Conservation (phyloP, 2,329 filamentous ascomycete genomes). For the Sordariomycetes sp. region DNA sequence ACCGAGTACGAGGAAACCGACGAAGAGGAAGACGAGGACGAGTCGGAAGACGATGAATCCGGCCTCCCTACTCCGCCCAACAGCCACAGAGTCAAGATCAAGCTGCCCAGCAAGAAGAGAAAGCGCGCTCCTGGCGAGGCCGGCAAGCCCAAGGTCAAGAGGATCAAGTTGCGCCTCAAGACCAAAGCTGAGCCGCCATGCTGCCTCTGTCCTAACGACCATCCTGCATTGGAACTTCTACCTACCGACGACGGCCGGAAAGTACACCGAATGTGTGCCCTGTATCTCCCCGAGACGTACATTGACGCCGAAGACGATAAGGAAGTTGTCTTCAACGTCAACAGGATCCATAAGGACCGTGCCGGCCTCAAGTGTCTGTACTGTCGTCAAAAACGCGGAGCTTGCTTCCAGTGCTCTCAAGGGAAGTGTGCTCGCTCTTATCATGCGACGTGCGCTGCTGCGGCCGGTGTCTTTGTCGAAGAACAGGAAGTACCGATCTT, state of each 20-base stretch:
- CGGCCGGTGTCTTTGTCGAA: slow-evolving; percentile 87
- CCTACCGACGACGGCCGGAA: slow-evolving; percentile 80
- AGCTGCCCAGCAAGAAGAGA: slow-evolving; percentile 53
- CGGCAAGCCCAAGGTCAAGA: slow-evolving; percentile 56
- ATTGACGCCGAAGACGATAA: slow-evolving; percentile 63
- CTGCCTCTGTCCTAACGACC: slow-evolving; percentile 85
- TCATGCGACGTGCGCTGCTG: slow-evolving; percentile 87
- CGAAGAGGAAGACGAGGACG: slow-evolving; percentile 58
- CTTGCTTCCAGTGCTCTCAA: slow-evolving; percentile 92
- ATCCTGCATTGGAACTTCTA: slow-evolving; percentile 72
- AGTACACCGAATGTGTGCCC: slow-evolving; percentile 80
- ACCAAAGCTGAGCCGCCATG: slow-evolving; percentile 69
- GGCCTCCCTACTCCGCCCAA: slow-evolving; percentile 73
- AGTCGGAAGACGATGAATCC: slow-evolving; percentile 52
- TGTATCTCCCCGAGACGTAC: slow-evolving; percentile 87
- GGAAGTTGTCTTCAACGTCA: slow-evolving; percentile 69
- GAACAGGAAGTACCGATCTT: slow-evolving; percentile 78
- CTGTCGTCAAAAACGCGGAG: slow-evolving; percentile 89
- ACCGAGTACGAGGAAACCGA: slow-evolving; percentile 76
- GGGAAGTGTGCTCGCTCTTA: slow-evolving; percentile 92
- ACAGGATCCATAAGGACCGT: slow-evolving; percentile 76
- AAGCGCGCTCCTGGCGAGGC: slow-evolving; percentile 23
- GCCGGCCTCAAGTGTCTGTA: slow-evolving; percentile 90
- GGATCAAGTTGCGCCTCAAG: slow-evolving; percentile 70
- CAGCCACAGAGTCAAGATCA: slow-evolving; percentile 61